Evolutionary conservation across 2,329 filamentous ascomycete genomes (phyloP), one percentile per base, ranked within the genome.

Genomic region (Coccinonectria pachysandricola): DNA sequence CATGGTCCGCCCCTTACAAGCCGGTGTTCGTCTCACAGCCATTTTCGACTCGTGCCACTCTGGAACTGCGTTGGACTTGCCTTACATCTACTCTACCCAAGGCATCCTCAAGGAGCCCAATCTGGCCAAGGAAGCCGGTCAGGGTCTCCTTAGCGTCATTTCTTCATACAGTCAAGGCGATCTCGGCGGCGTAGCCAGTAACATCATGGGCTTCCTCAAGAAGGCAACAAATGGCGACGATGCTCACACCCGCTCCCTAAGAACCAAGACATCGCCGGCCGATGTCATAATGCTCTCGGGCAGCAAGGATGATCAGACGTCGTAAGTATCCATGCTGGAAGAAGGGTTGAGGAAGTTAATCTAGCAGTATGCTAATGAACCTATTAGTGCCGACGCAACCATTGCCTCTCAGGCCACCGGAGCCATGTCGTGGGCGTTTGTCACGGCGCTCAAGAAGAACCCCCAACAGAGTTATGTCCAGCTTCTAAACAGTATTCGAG

Each of bases 201-300:
- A 80, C 28, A 74, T 91, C 15, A 71, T 88, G 51, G 76, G 78
- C 23, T 75, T 96, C 47, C 76, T 93, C 62, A 95, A 93, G 64
- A 92, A 91, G 56, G 86, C 84, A 8, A 79, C 82, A 10, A 74
- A 63, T 28, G 87, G 88, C 42, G 70, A 91, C 31, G 77, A 85
- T n/a, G 78, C 79, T 6, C 79, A 87, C 54, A 72, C 86, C 59
- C 79, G 78, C 49, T 76, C 86, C 25, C 60, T 87, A 40, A 70
- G 79, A 40, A 95, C 88, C 21, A 95, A 94, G 67, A 95, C 88
- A 8, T 91, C 82, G 24, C 81, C 87, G 2, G 91, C 91, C 22
- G 91, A 96, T 55, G 88, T 98, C 22, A 71, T 96, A 52, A 95
- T 96, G 85, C 91, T 87, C 75, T 93, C 85, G 28, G 91, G 91